Evolutionary conservation across 2,329 filamentous ascomycete species (phyloP).

Genomic region (Hirsutella rhossiliensis): DNA sequence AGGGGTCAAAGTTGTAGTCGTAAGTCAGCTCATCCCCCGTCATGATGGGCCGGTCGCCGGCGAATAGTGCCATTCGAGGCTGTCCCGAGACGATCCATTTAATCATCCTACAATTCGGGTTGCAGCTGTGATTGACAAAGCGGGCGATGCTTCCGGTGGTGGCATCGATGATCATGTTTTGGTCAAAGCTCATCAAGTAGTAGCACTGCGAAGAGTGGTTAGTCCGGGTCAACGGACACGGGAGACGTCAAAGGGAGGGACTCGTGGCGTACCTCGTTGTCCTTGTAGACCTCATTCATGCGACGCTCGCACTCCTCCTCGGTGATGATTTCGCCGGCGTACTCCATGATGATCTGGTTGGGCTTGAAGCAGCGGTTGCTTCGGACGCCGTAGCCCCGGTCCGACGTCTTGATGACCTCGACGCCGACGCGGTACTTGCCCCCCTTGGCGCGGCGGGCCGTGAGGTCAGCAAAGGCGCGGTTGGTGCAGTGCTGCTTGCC

Average conservation of each 20-base stretch:
- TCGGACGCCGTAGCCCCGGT: constrained; percentile 84
- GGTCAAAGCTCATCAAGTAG: constrained; percentile 97
- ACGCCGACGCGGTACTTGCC: constrained; percentile 87
- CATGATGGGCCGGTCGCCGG: constrained; percentile 78
- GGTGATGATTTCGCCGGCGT: constrained; percentile 94
- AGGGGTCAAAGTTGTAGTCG: constrained; percentile 67
- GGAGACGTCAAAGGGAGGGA: neutral
- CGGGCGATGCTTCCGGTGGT: constrained; percentile 91
- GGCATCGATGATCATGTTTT: constrained; percentile 97
- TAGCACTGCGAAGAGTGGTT: constrained; percentile 55
- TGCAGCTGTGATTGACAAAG: constrained; percentile 96
- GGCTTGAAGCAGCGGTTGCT: constrained; percentile 79
- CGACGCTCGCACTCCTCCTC: constrained; percentile 85
- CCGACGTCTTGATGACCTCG: constrained; percentile 81
- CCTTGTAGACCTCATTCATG: constrained; percentile 88
- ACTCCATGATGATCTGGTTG: constrained; percentile 96
- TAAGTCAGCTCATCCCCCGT: constrained; percentile 95
- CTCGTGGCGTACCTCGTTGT: constrained; percentile 65
- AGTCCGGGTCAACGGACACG: neutral
- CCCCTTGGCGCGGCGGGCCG: constrained; percentile 60
- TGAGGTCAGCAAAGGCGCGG: constrained; percentile 73
- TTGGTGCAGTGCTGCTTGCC: constrained; percentile 68
- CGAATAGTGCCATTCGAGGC: constrained; percentile 93
- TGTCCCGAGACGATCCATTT: constrained; percentile 94
- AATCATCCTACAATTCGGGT: constrained; percentile 94